phyloP scores from a whole-genome alignment of 169 alveolate species.

The Fabrea salina region DNA sequence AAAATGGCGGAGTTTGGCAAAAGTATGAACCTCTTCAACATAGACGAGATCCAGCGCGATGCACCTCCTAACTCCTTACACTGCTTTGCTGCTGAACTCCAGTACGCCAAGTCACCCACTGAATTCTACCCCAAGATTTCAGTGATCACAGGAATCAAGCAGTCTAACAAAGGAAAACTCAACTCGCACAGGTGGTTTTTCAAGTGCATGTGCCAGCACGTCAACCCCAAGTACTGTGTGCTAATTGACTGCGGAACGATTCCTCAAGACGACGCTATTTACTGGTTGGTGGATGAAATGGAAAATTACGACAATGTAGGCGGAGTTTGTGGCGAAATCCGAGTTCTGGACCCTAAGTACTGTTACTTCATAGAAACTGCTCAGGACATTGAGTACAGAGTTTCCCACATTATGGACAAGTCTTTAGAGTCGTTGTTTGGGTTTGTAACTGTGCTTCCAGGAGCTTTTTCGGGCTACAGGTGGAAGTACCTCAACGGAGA shows the following conservation, averaged over 20 bases:
- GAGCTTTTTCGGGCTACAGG: background rate
- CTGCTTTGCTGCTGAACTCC: background rate
- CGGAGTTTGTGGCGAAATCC: background rate
- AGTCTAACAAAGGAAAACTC: constrained; percentile 5
- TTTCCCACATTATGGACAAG: background rate
- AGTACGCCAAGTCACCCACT: background rate
- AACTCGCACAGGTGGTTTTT: constrained; percentile 55
- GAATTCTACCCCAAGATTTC: background rate
- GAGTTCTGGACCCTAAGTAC: background rate
- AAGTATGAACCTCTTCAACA: background rate
- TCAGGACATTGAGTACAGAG: background rate
- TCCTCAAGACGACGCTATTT: constrained; percentile 37
- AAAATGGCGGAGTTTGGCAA: constrained; percentile 4
- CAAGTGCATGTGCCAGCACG: constrained; percentile 36
- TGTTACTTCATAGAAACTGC: background rate
- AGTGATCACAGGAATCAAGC: background rate
- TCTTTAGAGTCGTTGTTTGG: background rate
- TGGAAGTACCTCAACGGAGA: background rate
- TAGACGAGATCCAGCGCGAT: background rate
- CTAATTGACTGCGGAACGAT: constrained; percentile 44
- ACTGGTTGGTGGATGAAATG: constrained; percentile 29
- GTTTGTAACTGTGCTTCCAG: constrained; percentile 7
- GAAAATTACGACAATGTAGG: constrained; percentile 4
- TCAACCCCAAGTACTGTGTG: constrained; percentile 39
- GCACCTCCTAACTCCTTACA: background rate